Evolutionary conservation across 768 basidiomycete genomes (phyloP).

Genomic region (Boletus subcaerulescens): DNA sequence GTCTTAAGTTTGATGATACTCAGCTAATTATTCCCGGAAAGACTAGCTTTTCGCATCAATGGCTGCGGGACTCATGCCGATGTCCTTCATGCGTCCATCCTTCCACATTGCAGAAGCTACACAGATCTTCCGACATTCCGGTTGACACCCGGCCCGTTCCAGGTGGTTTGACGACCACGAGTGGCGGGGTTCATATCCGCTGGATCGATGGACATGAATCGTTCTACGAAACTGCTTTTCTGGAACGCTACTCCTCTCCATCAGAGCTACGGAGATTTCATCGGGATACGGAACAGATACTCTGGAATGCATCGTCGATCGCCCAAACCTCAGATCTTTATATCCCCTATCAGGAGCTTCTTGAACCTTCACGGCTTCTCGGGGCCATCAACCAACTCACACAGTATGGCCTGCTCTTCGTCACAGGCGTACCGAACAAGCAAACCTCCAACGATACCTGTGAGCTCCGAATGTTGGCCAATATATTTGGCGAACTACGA

Average conservation of each 20-base stretch:
- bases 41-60: constrained; percentile 58
- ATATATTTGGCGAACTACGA: constrained; percentile 70
- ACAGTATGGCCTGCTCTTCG: constrained; percentile 70
- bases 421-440: constrained; percentile 64
- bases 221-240: constrained; percentile 46
- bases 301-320: constrained; percentile 49
- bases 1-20: constrained; percentile 8
- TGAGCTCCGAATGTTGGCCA: constrained; percentile 64
- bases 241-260: constrained; percentile 46
- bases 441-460: constrained; percentile 60
- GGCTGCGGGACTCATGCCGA: constrained; percentile 85
- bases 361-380: constrained; percentile 45
- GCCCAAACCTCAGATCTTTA: constrained; percentile 43
- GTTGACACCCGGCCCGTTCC: constrained; percentile 43
- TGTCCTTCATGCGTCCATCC: constrained; percentile 74
- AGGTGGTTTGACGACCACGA: constrained; percentile 40
- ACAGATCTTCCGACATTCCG: constrained; percentile 64
- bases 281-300: constrained; percentile 34
- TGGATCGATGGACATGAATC: constrained; percentile 66
- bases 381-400: constrained; percentile 65
- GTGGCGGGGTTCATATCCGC: constrained; percentile 45
- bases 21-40: constrained; percentile 31
- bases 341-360: constrained; percentile 52
- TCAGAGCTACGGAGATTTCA: constrained; percentile 41
- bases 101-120: constrained; percentile 73